Conservation (phyloP, 2,329 filamentous ascomycete species). For the Bipolaris victoriae region DNA sequence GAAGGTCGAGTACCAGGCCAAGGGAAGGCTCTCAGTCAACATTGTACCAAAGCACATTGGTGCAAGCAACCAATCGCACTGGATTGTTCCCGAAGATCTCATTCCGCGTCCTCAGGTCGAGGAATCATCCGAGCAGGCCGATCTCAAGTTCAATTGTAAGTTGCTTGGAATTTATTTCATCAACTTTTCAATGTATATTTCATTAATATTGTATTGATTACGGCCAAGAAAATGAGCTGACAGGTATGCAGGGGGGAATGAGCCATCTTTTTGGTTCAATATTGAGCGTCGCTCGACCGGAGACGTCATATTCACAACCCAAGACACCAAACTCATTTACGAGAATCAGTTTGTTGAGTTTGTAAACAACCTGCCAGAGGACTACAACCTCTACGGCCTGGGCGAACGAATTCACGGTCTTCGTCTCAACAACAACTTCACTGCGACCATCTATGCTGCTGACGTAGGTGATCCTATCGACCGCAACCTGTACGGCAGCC, state of each 20-base stretch:
- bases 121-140: slow-evolving; percentile 45
- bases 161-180: neutral
- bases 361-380: slow-evolving; percentile 66
- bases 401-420: slow-evolving; percentile 76
- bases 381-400: slow-evolving; percentile 78
- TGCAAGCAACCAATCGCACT: slow-evolving; percentile 68
- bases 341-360: slow-evolving; percentile 83
- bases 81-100: slow-evolving; percentile 67
- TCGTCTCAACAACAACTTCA: slow-evolving; percentile 74
- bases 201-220: neutral
- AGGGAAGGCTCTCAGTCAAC: slow-evolving; percentile 70
- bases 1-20: slow-evolving; percentile 70
- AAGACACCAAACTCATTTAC: slow-evolving; percentile 69
- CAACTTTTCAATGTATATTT: neutral
- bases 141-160: slow-evolving; percentile 56
- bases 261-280: slow-evolving; percentile 63
- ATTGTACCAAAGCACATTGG: slow-evolving; percentile 71
- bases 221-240: neutral
- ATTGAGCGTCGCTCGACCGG: slow-evolving; percentile 64
- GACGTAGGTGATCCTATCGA: slow-evolving; percentile 71
- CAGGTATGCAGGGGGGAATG: slow-evolving; percentile 56
- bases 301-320: slow-evolving; percentile 72
- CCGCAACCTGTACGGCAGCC: slow-evolving; percentile 74
- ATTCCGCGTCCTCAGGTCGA: slow-evolving; percentile 63
- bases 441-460: slow-evolving; percentile 70